Conservation (phyloP, 805 yeast species). For the Henningerozyma blattae region DNA sequence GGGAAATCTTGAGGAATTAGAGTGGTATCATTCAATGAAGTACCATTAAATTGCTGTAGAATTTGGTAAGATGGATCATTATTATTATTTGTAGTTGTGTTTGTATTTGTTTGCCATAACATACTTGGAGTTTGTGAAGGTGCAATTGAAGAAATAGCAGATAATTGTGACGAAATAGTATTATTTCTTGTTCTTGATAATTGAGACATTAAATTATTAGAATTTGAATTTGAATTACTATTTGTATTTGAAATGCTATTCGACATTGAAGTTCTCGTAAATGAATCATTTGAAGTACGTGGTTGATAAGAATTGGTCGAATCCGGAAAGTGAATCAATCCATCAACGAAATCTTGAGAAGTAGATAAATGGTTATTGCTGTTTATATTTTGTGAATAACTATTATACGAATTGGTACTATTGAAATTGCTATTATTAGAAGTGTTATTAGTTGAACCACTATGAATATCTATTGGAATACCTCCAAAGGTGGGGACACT, state of each 20-base stretch:
- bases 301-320: conserved; percentile 15
- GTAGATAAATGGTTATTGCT: conserved; percentile 21
- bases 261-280: conserved; percentile 9
- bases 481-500: conserved; percentile 9
- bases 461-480: conserved; percentile 9
- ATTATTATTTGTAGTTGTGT: conserved; percentile 7
- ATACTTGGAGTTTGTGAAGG: conserved; percentile 13
- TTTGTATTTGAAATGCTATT: too few species aligned
- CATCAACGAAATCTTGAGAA: conserved; percentile 18
- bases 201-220: conserved; percentile 9
- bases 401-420: too few species aligned
- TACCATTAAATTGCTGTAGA: conserved; percentile 4
- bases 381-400: too few species aligned
- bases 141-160: conserved; percentile 20
- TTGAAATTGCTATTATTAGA: too few species aligned
- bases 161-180: conserved; percentile 25
- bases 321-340: conserved; percentile 18
- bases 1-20: conserved; percentile 1
- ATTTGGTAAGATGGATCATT: conserved; percentile 3
- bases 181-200: conserved; percentile 24
- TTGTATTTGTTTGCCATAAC: conserved; percentile 16
- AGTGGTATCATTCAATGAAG: conserved; percentile 3
- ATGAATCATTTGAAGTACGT: conserved; percentile 23
- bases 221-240: too few species aligned
- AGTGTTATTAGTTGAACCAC: conserved; percentile 1